Base-by-base conservation (phyloP, 2,329 filamentous ascomycete genomes). In the Incumbomyces delicatus region DNA sequence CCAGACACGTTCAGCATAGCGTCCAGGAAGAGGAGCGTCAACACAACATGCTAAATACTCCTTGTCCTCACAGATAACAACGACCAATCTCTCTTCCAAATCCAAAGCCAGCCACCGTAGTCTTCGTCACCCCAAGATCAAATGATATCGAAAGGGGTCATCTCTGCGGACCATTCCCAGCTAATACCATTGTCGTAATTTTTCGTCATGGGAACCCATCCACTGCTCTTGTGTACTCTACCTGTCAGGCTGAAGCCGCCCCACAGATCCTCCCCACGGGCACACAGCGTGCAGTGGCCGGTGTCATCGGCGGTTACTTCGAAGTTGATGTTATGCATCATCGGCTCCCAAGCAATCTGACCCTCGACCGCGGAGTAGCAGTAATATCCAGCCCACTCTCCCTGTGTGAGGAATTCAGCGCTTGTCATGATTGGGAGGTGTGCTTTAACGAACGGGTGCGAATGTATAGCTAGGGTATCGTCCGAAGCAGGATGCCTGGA, bases 81-180 rank as follows among this genome's bases (percentile, higher is more conserved):
- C 22, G 40, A 34, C 40, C 40, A 43, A 4, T 27, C 30, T 30
- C 16, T 43, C 40, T 43, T 43, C 40, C 40, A 43, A 16, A 43
- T 16, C 40, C 40, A 43, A 32, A 43, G 13, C 40, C 40, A 43
- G 10, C 40, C 40, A 43, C 40, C 40, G 7, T 13, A 33, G 22
- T 3, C 3, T 3, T 27, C 30, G 8, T 32, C n/a, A 4, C 40
- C 40, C 40, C 40, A 43, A 32, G 40, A n/a, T 6, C 27, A 22
- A 3, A 43, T 27, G 17, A 43, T 43, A 3, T 27, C 40, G 17
- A 33, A 43, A 16, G 40, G 30, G 3, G 40, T 43, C 27, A 43
- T 33, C 7, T 32, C 20, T 14, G 11, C 40, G 3, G n/a, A 34
- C 40, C 40, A 43, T 16, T 16, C n/a, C 40, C 40, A 43, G 11